These are phyloP conservation scores for Blastocystis sp. DNA, from an alignment of 352 stramenopile genomes.

Conservation along the genomic window DNA sequence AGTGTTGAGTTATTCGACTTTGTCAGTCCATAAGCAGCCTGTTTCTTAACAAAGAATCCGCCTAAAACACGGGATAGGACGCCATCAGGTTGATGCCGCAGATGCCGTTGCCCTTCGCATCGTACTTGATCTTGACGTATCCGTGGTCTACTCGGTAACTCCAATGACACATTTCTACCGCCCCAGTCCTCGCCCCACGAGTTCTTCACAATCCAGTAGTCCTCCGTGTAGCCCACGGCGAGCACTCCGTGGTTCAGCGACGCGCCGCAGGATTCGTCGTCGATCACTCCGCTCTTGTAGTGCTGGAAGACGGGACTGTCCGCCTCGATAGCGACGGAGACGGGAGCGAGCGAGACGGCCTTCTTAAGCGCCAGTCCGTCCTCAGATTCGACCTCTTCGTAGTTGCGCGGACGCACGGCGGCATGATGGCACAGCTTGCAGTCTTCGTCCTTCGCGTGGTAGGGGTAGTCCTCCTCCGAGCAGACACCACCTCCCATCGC, in stretches of 20 bases:
- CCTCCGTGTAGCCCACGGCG: constrained; percentile 89
- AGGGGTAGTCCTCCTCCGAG: constrained; percentile 92
- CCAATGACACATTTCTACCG: constrained; percentile 74
- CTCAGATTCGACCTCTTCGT: constrained; percentile 84
- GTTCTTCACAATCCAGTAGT: constrained; percentile 95
- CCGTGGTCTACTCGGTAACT: constrained; percentile 78
- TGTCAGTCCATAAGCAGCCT: constrained; percentile 8
- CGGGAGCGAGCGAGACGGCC: constrained; percentile 89
- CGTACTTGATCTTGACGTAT: constrained; percentile 89
- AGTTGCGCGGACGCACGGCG: constrained; percentile 83
- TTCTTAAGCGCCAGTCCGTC: constrained; percentile 85
- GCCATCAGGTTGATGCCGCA: constrained; percentile 86
- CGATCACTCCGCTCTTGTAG: constrained; percentile 91
- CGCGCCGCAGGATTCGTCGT: constrained; percentile 82
- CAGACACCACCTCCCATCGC: constrained; percentile 91
- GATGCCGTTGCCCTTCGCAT: constrained; percentile 81
- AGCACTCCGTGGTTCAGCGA: constrained; percentile 95
- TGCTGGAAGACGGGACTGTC: constrained; percentile 92
- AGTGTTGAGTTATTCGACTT: constrained; percentile 67
- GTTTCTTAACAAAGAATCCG: background rate
- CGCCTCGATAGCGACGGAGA: constrained; percentile 91
- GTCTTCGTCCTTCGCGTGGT: constrained; percentile 82
- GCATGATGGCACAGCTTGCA: constrained; percentile 77
- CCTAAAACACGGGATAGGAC: constrained; percentile 82
- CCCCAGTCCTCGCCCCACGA: constrained; percentile 91